A percentile compares a stretch with the other conserved stretches of the same genome.
phyloP scores from a whole-genome alignment of 106 monocot species.

The Triglochin maritima region DNA sequence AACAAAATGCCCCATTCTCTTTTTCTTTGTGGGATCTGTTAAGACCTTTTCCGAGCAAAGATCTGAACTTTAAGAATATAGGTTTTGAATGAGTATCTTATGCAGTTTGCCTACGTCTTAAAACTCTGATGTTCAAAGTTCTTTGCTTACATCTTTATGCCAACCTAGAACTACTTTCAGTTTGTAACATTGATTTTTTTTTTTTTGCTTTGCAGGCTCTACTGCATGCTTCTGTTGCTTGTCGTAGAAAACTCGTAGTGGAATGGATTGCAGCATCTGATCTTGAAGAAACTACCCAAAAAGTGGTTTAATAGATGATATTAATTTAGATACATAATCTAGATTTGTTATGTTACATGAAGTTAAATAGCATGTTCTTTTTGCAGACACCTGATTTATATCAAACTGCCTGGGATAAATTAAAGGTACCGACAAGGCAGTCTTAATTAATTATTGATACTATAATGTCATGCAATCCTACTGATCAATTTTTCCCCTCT shows the following conservation, averaged over 20 bases:
- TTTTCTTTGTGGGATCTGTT: too few relatives aligned
- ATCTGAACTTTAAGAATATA: too few relatives aligned
- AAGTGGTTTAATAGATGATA: constrained; percentile 25
- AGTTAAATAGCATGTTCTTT: constrained; percentile 18
- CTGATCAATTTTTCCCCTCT: not conserved
- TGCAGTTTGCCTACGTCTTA: too few relatives aligned
- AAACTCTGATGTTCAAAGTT: too few relatives aligned
- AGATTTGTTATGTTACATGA: not conserved
- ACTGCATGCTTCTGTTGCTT: constrained; percentile 79
- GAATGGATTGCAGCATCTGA: constrained; percentile 86
- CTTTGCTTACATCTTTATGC: not conserved
- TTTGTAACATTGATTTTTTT: not conserved
- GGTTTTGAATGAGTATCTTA: too few relatives aligned
- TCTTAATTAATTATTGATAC: not conserved
- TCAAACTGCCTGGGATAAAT: constrained; percentile 63
- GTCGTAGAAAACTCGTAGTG: constrained; percentile 55
- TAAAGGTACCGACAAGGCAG: constrained; percentile 41
- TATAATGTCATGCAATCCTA: not conserved
- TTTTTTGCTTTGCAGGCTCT: constrained; percentile 49
- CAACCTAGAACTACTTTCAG: not conserved
- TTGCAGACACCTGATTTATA: constrained; percentile 60
- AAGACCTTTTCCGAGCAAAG: too few relatives aligned
- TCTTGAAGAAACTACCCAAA: constrained; percentile 53
- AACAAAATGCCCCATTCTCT: too few relatives aligned
- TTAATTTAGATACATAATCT: not conserved